phyloP scores from a whole-genome alignment of 169 alveolate genomes.

The Theileria luwenshuni region DNA sequence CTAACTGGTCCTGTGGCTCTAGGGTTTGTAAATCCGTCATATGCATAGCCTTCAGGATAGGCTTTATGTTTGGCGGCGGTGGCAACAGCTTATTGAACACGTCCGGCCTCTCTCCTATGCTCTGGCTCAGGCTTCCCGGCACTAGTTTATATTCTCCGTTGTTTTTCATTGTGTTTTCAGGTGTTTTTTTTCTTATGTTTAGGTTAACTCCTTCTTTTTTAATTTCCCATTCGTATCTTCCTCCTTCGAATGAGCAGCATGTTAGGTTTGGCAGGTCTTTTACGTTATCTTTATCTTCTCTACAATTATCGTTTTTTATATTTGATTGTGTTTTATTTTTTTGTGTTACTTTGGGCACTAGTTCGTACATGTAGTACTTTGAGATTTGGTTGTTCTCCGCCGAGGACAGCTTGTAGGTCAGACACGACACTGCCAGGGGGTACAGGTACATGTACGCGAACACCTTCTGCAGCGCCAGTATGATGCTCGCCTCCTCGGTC shows the following conservation, averaged over 20 bases:
- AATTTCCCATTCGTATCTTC: slow-evolving; percentile 65
- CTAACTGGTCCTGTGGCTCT: slow-evolving; percentile 79
- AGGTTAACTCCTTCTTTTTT: neutral
- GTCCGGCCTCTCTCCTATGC: slow-evolving; percentile 61
- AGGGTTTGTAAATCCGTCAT: slow-evolving; percentile 81
- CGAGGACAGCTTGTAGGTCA: slow-evolving; percentile 51
- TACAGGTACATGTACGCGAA: slow-evolving; percentile 85
- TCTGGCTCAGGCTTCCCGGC: slow-evolving; percentile 61
- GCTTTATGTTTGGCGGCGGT: slow-evolving; percentile 73
- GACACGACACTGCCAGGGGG: slow-evolving; percentile 81
- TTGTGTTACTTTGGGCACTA: slow-evolving; percentile 44
- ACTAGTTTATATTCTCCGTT: slow-evolving; percentile 31
- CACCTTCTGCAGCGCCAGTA: slow-evolving; percentile 82
- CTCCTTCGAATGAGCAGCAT: slow-evolving; percentile 67
- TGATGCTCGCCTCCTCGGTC: slow-evolving; percentile 61
- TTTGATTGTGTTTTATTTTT: slow-evolving; percentile 10
- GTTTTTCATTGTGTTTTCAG: neutral
- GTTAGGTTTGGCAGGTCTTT: neutral
- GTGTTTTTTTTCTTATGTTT: neutral
- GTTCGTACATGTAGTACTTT: slow-evolving; percentile 60
- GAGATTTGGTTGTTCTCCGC: slow-evolving; percentile 32
- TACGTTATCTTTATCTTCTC: neutral
- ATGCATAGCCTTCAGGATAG: slow-evolving; percentile 72
- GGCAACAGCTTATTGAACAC: slow-evolving; percentile 59
- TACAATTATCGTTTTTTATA: neutral